A percentile compares a stretch with the other conserved stretches of the same genome.
Conservation (phyloP, 1,139 yeast genomes). For the Suhomyces maxii region DNA sequence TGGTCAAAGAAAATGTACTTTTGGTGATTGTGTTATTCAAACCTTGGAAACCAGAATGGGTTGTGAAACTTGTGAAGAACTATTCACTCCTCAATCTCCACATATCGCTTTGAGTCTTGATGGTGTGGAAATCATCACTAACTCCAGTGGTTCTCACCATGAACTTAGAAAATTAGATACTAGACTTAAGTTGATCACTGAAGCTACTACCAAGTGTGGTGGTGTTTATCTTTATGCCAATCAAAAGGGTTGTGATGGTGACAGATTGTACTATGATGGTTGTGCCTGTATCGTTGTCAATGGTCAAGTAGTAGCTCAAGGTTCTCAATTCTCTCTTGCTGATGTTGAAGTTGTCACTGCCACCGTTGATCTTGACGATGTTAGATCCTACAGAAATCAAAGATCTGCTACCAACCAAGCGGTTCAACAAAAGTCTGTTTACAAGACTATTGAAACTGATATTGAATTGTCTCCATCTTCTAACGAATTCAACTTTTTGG, state of each 20-base stretch:
- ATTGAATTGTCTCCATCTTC: conserved; percentile 61
- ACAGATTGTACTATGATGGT: conserved; percentile 93
- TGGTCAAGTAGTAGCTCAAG: conserved; percentile 90
- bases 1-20: conserved; percentile 64
- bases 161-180: conserved; percentile 87
- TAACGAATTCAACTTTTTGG: conserved; percentile 57
- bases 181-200: conserved; percentile 78
- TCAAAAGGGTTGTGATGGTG: conserved; percentile 98
- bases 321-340: conserved; percentile 78
- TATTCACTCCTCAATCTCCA: conserved; percentile 95
- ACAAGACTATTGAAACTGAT: conserved; percentile 61
- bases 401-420: conserved; percentile 83
- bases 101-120: conserved; percentile 89
- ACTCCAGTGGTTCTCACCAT: conserved; percentile 95
- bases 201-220: conserved; percentile 94
- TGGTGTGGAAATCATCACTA: conserved; percentile 94
- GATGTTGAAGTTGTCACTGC: conserved; percentile 96
- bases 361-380: conserved; percentile 89
- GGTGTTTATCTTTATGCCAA: conserved; percentile 92
- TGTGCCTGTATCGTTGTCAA: conserved; percentile 92
- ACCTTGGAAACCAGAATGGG: conserved; percentile 88
- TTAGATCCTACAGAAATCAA: conserved; percentile 73
- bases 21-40: conserved; percentile 88
- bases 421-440: conserved; percentile 47
- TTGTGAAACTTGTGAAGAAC: conserved; percentile 95